Evolutionary conservation across 139 green algal genomes (phyloP).

Genomic region (Pleodorina starrii): DNA sequence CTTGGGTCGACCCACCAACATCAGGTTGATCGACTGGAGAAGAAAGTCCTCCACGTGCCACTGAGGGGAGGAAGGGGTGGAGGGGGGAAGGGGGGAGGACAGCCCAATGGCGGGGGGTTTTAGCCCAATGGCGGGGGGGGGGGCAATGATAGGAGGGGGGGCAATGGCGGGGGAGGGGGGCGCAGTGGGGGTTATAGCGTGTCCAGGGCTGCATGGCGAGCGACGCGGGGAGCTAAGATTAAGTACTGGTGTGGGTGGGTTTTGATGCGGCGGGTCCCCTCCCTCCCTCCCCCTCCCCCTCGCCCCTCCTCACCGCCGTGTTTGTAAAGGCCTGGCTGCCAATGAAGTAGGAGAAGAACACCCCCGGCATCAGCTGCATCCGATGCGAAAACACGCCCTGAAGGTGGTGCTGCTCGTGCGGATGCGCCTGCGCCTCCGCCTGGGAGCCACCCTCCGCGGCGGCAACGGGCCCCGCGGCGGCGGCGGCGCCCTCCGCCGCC

Average conservation of each 20-base stretch:
- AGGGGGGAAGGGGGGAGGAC: background rate
- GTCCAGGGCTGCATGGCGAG: too few relatives aligned
- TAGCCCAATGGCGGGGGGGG: background rate
- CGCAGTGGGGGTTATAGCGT: too few relatives aligned
- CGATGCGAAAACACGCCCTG: background rate
- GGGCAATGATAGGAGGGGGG: background rate
- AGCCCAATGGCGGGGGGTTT: too few relatives aligned
- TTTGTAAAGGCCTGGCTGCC: constrained; percentile 48
- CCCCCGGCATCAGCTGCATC: constrained; percentile 36
- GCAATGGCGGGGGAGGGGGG: background rate
- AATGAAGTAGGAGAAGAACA: constrained; percentile 49
- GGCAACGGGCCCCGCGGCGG: background rate
- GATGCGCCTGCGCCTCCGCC: background rate
- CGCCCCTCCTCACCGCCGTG: constrained; percentile 36
- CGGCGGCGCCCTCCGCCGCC: background rate
- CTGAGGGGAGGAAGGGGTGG: background rate
- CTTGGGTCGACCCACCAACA: constrained; percentile 40
- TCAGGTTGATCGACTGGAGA: constrained; percentile 53
- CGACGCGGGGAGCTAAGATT: too few relatives aligned
- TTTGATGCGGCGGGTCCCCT: too few relatives aligned
- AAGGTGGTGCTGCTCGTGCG: background rate
- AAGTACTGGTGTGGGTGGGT: too few relatives aligned
- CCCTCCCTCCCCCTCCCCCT: background rate
- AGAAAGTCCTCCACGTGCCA: constrained; percentile 53
- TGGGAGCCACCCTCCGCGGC: background rate